Conservation (phyloP, 2,329 filamentous ascomycete genomes). For the Aspergillus bombycis region DNA sequence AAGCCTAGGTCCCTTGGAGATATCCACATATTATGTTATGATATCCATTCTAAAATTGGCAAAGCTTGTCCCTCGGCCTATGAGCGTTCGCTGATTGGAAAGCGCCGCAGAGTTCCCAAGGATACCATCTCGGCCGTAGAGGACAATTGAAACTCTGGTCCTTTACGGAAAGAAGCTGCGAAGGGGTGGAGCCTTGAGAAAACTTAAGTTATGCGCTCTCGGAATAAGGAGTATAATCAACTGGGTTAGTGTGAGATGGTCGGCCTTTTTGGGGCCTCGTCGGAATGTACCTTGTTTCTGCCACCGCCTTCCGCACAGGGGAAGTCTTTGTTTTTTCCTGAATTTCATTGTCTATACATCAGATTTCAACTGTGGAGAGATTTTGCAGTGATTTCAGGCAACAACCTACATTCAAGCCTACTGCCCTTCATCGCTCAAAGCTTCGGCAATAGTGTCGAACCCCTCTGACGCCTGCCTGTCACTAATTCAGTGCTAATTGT, state of each 20-base stretch:
- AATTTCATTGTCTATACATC: background rate
- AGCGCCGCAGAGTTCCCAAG: background rate
- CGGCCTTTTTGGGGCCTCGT: background rate
- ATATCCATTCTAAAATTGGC: slow-evolving; percentile 3
- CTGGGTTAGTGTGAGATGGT: no score
- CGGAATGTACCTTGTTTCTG: background rate
- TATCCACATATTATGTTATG: background rate
- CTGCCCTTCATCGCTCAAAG: background rate
- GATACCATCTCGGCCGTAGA: background rate
- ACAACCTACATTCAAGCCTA: background rate
- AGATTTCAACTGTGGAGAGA: background rate
- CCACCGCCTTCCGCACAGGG: slow-evolving; percentile 8
- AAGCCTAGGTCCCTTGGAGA: background rate
- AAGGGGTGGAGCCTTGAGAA: background rate
- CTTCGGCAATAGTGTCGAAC: background rate
- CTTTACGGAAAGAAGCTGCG: background rate
- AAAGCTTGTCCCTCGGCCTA: background rate
- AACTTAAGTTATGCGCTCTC: background rate
- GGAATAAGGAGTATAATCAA: background rate
- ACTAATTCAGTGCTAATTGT: background rate
- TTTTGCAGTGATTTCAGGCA: background rate
- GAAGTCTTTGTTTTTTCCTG: background rate
- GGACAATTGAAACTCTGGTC: background rate
- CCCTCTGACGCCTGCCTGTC: background rate
- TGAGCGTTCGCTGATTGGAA: background rate